Base-by-base conservation (phyloP, 2,329 filamentous ascomycete genomes). In the Aquanectria penicillioides region DNA sequence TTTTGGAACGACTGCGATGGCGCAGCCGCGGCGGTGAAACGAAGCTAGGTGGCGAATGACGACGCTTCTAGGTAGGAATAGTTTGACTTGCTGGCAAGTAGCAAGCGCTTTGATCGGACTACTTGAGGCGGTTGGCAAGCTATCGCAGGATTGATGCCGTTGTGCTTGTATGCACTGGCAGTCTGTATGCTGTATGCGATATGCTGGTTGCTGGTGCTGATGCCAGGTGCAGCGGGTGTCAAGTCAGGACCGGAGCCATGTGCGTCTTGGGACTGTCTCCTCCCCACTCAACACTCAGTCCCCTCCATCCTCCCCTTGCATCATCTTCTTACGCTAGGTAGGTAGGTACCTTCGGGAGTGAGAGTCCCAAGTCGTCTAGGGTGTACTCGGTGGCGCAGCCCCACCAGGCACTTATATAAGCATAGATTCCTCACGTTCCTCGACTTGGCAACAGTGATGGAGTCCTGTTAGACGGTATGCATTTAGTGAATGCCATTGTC, bases 231-330 rank as follows among this genome's bases (percentile, higher is more conserved):
- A 67, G 60, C 59, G 44, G 40, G 59, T 56, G 62, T 57, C 41
- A 64, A 67, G 62, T 58, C 64, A 20, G 55, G 61, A 61, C 55
- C 53, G 41, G 48, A 56, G 37, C 55, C 60, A 58, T 44, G 60
- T 57, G 61, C 58, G 55, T 44, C 46, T 57, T 10, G 13, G 28
- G 37, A 49, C 40, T 36, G 36, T 40, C 31, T 59, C 43, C 41
- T 44, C 51, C 44, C 41, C 58, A 33, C 52, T 13, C 34, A 34
- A 36, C 31, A 17, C 50, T 48, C 26, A 50, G 62, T 57, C 59
- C 46, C 51, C 53, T 51, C 54, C 55, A 41, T 53, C 15, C 23
- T 57, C 63, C 60, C 58, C 65, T 66, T 69, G 63, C 67, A 69
- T 69, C 67, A 69, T 68, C 59, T 57, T 41, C 49, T 25, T 60